Conservation (phyloP, 2,329 filamentous ascomycete genomes). For the Pseudogymnoascus sp. region DNA sequence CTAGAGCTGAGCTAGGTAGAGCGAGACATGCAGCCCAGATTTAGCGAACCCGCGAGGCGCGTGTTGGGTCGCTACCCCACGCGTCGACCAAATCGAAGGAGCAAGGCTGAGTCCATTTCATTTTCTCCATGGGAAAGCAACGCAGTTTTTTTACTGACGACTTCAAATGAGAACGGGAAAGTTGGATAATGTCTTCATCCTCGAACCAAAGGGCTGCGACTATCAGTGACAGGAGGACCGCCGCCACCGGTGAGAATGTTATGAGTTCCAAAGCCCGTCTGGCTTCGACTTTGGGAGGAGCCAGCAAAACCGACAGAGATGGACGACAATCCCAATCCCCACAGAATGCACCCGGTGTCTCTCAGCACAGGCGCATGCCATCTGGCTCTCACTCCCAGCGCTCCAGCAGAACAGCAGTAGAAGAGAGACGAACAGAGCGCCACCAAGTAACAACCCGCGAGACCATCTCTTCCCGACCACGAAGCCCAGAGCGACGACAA, state of each 20-base stretch:
- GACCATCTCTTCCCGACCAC: constrained; percentile 48
- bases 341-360: constrained; percentile 16
- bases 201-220: constrained; percentile 24
- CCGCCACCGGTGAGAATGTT: constrained; percentile 22
- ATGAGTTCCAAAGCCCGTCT: constrained; percentile 21
- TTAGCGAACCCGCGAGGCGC: constrained; percentile 9
- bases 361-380: constrained; percentile 47
- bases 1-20: constrained; percentile 3
- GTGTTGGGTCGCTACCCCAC: constrained; percentile 5
- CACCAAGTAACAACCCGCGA: constrained; percentile 53
- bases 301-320: constrained; percentile 21
- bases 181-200: constrained; percentile 26
- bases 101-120: background rate
- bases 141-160: background rate
- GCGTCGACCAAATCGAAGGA: background rate
- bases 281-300: constrained; percentile 20
- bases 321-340: constrained; percentile 22
- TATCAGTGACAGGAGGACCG: constrained; percentile 23
- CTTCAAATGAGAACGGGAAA: background rate
- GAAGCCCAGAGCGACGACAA: constrained; percentile 43
- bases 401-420: constrained; percentile 35
- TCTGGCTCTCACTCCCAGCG: constrained; percentile 42
- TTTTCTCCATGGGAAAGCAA: constrained; percentile 3
- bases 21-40: constrained; percentile 4
- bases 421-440: constrained; percentile 45